Percentiles rank a stretch among this genome's conserved stretches.
Evolutionary conservation across 1,139 yeast species (phyloP).

Genomic region (Geotrichum aggregatum): DNA sequence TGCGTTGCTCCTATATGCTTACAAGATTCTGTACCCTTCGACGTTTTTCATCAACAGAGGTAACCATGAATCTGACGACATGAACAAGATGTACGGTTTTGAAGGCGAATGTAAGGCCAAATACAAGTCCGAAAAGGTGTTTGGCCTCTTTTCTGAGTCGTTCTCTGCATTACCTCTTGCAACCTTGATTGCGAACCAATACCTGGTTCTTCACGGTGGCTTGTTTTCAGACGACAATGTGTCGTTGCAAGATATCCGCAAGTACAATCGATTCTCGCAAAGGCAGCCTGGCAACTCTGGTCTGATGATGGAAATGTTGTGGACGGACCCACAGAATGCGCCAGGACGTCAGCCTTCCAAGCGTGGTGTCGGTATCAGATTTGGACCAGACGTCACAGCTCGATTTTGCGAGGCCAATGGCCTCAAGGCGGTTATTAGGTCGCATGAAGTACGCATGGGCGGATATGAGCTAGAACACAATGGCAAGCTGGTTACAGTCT

Average conservation of each 20-base stretch:
- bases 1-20: constrained; percentile 72
- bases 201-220: constrained; percentile 94
- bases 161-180: constrained; percentile 87
- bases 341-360: constrained; percentile 83
- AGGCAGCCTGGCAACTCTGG: constrained; percentile 90
- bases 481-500: constrained; percentile 82
- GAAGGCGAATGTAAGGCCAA: constrained; percentile 93
- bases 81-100: constrained; percentile 96
- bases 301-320: constrained; percentile 87
- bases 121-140: constrained; percentile 69
- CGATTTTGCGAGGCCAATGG: constrained; percentile 68
- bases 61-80: constrained; percentile 92
- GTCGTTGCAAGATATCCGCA: constrained; percentile 67
- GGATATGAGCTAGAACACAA: constrained; percentile 88
- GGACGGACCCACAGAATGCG: constrained; percentile 91
- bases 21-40: constrained; percentile 75
- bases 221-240: constrained; percentile 74
- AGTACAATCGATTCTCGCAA: constrained; percentile 59
- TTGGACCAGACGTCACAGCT: constrained; percentile 92
- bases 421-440: constrained; percentile 76
- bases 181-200: constrained; percentile 62
- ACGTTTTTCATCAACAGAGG: constrained; percentile 81
- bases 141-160: constrained; percentile 79
- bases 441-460: constrained; percentile 90
- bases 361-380: constrained; percentile 93